These are phyloP conservation scores for Aspergillus transmontanensis DNA, from an alignment of 2,329 filamentous ascomycete species.

Conservation along the genomic window DNA sequence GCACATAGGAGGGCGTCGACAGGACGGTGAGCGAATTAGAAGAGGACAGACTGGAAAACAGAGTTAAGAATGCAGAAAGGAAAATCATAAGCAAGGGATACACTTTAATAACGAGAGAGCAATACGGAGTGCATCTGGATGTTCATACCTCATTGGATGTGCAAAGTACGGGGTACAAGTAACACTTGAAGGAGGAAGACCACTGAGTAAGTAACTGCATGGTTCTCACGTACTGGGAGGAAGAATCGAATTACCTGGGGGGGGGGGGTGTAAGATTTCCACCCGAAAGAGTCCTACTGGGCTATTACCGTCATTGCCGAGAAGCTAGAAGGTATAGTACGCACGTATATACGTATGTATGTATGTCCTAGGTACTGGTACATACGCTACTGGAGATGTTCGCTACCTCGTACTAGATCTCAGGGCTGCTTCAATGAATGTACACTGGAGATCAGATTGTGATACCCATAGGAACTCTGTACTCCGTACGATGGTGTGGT, in stretches of 20 bases:
- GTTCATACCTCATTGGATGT: not conserved
- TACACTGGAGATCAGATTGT: not conserved
- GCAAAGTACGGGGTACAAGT: not conserved
- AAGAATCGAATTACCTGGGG: not conserved
- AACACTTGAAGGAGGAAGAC: not conserved
- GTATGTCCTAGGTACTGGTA: not conserved
- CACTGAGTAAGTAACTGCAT: not conserved
- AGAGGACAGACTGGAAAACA: not conserved
- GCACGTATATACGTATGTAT: not conserved
- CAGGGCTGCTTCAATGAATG: not conserved
- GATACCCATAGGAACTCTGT: constrained; percentile 1
- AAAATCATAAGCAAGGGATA: constrained; percentile 2
- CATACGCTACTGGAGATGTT: not conserved
- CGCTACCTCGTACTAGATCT: not conserved
- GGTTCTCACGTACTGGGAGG: not conserved
- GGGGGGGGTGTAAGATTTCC: not conserved
- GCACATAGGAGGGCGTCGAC: not conserved
- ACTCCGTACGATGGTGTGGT: not conserved
- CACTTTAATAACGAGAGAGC: not conserved
- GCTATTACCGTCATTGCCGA: not conserved
- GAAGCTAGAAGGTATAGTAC: not conserved
- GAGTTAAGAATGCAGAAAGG: constrained; percentile 2
- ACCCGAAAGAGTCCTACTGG: not conserved
- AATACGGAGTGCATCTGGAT: not conserved
- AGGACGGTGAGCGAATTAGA: not conserved